A percentile compares a stretch with the other conserved stretches of the same genome.
Conservation (phyloP, 768 basidiomycete genomes). For the Tephrocybe sp. region DNA sequence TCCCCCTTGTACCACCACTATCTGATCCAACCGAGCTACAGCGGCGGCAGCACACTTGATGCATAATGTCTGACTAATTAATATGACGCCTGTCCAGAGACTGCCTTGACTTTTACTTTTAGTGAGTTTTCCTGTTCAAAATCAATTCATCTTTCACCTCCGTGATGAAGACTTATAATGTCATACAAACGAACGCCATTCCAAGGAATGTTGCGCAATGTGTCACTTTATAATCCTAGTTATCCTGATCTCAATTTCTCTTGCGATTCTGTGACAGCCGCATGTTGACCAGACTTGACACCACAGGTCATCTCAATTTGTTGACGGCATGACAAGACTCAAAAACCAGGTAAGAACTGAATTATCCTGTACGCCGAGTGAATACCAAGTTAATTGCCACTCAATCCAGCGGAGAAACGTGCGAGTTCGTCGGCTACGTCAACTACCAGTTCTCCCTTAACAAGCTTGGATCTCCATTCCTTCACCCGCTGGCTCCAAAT, state of each 20-base stretch:
- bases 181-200: constrained; percentile 20
- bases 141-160: neutral
- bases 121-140: constrained; percentile 7
- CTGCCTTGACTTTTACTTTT: neutral
- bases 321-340: no score
- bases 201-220: constrained; percentile 20
- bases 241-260: constrained; percentile 20
- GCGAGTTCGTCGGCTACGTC: constrained; percentile 35
- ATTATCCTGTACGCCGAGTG: no score
- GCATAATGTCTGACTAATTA: no score
- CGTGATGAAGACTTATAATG: constrained; percentile 19
- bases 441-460: constrained; percentile 33
- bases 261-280: neutral
- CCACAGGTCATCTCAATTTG: no score
- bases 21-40: no score
- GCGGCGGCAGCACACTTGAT: no score
- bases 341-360: neutral
- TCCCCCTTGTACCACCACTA: no score
- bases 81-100: no score
- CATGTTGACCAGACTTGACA: no score
- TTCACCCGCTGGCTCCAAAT: constrained; percentile 39
- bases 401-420: constrained; percentile 14
- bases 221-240: constrained; percentile 25
- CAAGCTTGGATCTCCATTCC: constrained; percentile 32
- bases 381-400: neutral